Evolutionary conservation across 768 basidiomycete genomes (phyloP).

Genomic region (Mycena haematopus): DNA sequence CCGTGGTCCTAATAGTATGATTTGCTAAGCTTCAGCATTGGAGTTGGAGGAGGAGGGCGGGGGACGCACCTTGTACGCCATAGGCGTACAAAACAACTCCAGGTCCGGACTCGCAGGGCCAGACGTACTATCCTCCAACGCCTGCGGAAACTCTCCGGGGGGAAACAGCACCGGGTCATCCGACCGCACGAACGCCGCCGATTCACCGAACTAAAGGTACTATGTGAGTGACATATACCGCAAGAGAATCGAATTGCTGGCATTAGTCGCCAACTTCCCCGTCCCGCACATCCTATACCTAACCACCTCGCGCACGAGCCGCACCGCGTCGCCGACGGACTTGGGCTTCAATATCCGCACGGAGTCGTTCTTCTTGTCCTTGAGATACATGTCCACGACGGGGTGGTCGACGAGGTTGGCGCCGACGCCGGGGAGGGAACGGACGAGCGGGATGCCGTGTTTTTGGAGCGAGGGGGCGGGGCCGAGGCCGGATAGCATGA

Average conservation of each 20-base stretch:
- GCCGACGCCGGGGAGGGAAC: constrained; percentile 78
- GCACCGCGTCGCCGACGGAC: constrained; percentile 37
- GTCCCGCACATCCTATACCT: constrained; percentile 53
- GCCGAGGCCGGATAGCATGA: constrained; percentile 83
- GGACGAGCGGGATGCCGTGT: constrained; percentile 59
- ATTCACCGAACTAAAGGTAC: constrained; percentile 51
- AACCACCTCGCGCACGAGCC: constrained; percentile 39
- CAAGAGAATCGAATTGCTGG: constrained; percentile 34
- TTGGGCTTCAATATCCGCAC: constrained; percentile 48
- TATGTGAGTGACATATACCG: neutral
- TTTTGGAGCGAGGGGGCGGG: constrained; percentile 62
- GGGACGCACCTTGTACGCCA: constrained; percentile 47
- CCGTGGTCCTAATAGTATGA: constrained; percentile 43
- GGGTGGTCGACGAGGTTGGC: constrained; percentile 78
- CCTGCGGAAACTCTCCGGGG: constrained; percentile 40
- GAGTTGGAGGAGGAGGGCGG: no score
- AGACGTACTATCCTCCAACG: constrained; percentile 52
- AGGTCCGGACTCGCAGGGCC: constrained; percentile 54
- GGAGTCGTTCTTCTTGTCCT: constrained; percentile 54
- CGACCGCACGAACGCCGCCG: constrained; percentile 64
- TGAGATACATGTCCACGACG: constrained; percentile 59
- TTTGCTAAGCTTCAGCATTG: neutral
- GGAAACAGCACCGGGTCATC: constrained; percentile 59
- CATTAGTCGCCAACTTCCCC: constrained; percentile 64
- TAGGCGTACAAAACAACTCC: constrained; percentile 51